Base-by-base conservation (phyloP, 176 grass and related monocot genomes). In the Elymus sibiricus region DNA sequence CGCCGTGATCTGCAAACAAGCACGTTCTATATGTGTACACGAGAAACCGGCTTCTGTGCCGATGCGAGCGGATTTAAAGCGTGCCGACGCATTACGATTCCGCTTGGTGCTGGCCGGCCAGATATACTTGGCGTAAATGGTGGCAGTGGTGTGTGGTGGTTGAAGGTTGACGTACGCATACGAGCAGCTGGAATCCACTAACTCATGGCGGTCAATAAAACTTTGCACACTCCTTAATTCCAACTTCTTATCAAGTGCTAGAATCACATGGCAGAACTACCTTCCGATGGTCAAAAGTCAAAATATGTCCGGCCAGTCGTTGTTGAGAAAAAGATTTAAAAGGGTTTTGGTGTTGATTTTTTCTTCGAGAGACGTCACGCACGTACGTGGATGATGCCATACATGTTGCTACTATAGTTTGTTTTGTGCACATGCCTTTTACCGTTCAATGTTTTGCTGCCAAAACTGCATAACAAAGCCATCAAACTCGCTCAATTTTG, bases 151-250 rank as follows among this genome's bases (percentile, higher is more conserved):
- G 5, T 29, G 35, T 7, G 2, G 81, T 37, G 0, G 89, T 79
- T 87, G 89, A 90, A 67, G 84, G 66, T 73, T 90, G 84, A 71
- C 53, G 58, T 47, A 31, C 9, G 53, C 75, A 59, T 64, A 42
- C 38, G 21, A 11, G 28, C 39, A 19, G 39, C 49, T 64, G 8
- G 40, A 53, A 26, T 42, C 47, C 25, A 79, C 66, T 26, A 87
- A 56, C 66, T 29, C 58, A 32, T 21, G 25, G 14, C 16, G 40
- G 63, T 21, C 46, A 64, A 82, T 39, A 34, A 47, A 35, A 44
- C 11, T 60, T 82, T 43, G n/a, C 60, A 53, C 31, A 55, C 42
- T 35, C 55, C 12, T 58, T 26, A 72, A 42, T 43, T 43, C 40
- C 43, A 66, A 53, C 65, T 40, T 79, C 14, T 11, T 9, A 55